Base-by-base conservation (phyloP, 495 filamentous ascomycete genomes). In the Thozetella sp. region DNA sequence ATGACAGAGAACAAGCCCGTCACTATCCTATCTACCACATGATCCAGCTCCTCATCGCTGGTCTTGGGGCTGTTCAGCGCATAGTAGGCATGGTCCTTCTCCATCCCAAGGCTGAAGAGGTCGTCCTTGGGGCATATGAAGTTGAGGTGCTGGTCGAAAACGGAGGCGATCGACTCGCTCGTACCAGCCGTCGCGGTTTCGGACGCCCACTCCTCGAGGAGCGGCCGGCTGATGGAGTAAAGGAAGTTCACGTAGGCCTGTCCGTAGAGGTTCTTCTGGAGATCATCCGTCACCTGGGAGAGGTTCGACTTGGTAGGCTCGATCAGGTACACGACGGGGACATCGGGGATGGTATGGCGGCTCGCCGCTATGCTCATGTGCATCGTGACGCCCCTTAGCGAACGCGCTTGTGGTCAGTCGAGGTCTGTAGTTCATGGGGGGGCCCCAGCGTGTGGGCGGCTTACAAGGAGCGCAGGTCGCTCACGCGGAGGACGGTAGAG, bases 191-290 rank as follows among this genome's bases (percentile, higher is more conserved):
- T 74, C 1, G 92, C 96, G 34, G 95, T 94, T 68, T 96, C 86
- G 19, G 89, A 83, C 9, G 93, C 96, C 70, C 98, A 98, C 61
- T 98, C 94, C 80, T 99, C 96, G 54, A 99, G 87, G 23, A 99
- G 80, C 15, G 93, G 90, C 53, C 96, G 85, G 1, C 95, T 92
- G 61, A 99, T 90, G 27, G 96, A 98, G 51, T 91, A 93, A 25
- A 99, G 85, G 72, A 98, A 98, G 77, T 99, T 99, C 72, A 99
- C 86, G 67, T 97, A 95, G 64, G 96, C 94, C 1, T 93, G 91
- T 56, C 93, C 90, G 75, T 99, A 99, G 25, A 99, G 83, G 43
- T 86, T 88, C 59, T 88, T 90, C 37, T 93, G 84, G 17, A 99
- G 86, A 67, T 99, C 96, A 51, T 80, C 82, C n/a, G 91, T 93